phyloP scores from a whole-genome alignment of 345 rosid species.

The Mallotus nudiflorus region DNA sequence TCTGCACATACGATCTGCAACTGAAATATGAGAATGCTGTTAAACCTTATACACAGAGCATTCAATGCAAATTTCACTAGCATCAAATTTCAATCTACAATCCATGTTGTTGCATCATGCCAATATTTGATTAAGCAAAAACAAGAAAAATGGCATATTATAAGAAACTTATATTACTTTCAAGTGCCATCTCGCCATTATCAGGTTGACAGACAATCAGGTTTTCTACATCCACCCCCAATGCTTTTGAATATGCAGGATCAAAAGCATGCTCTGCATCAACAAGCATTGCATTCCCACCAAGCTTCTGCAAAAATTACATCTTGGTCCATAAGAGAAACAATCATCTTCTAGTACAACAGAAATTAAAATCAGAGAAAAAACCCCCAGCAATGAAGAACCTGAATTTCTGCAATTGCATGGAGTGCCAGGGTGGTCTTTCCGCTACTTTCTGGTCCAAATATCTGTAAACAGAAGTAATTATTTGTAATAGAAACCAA shows the following conservation, averaged over 20 bases:
- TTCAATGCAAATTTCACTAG: conserved; percentile 1
- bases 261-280: conserved; percentile 99
- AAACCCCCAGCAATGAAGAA: conserved; percentile 21
- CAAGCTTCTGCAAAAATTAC: conserved; percentile 64
- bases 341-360: conserved; percentile 1
- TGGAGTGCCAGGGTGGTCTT: conserved; percentile 96
- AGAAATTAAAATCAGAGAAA: conserved; percentile 15
- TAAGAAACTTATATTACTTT: conserved; percentile 53
- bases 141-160: neutral
- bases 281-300: conserved; percentile 98
- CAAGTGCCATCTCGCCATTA: conserved; percentile 93
- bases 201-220: conserved; percentile 93
- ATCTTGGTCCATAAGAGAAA: neutral
- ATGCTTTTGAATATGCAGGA: conserved; percentile 89
- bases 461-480: conserved; percentile 55
- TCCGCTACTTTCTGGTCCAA: conserved; percentile 96
- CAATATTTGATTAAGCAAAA: conserved; percentile 7
- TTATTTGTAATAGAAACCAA: neutral
- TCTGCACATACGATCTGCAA: conserved; percentile 99
- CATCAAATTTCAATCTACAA: neutral
- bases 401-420: conserved; percentile 99
- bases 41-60: conserved; percentile 20
- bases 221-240: conserved; percentile 91
- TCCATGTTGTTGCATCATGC: neutral
- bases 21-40: conserved; percentile 42